Evolutionary conservation across 345 rosid species (phyloP).

Genomic region (Brassica rapa): DNA sequence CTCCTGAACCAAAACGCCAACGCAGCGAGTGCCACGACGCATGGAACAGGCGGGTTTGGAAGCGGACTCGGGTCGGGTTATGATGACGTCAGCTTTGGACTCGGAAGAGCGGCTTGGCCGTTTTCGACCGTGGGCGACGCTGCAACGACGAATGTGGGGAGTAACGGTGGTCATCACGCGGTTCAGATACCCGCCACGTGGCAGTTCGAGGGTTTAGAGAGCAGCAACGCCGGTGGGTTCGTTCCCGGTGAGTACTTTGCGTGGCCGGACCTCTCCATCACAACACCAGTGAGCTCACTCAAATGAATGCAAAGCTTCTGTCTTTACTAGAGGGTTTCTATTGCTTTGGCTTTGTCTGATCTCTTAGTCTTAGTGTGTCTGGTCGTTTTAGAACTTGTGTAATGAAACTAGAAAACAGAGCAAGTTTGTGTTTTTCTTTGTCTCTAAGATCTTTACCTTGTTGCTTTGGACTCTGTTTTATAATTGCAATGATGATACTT

Average conservation of each 20-base stretch:
- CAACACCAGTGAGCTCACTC: constrained; percentile 73
- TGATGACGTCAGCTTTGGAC: constrained; percentile 69
- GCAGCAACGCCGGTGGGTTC: constrained; percentile 45
- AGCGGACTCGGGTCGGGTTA: constrained; percentile 58
- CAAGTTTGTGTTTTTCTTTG: constrained; percentile 19
- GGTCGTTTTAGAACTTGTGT: constrained; percentile 31
- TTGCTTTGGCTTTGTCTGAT: background rate
- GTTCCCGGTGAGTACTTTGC: constrained; percentile 68
- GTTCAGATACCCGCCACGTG: constrained; percentile 55
- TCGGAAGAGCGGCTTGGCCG: constrained; percentile 79
- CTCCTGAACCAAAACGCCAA: constrained; percentile 61
- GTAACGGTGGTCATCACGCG: constrained; percentile 32
- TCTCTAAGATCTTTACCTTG: constrained; percentile 1
- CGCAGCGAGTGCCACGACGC: background rate
- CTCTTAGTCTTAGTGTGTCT: constrained; percentile 19
- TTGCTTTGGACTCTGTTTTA: constrained; percentile 13
- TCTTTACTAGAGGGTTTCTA: constrained; percentile 12
- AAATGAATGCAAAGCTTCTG: constrained; percentile 49
- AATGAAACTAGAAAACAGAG: constrained; percentile 20
- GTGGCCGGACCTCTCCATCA: constrained; percentile 92
- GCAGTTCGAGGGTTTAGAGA: constrained; percentile 80
- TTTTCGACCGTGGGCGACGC: constrained; percentile 42
- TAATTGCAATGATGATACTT: constrained; percentile 13
- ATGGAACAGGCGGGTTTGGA: constrained; percentile 72
- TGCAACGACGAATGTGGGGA: constrained; percentile 35